Evolutionary conservation across 2,329 filamentous ascomycete species (phyloP), one percentile per base, ranked within the genome.

Genomic region (Aureobasidium sp.): DNA sequence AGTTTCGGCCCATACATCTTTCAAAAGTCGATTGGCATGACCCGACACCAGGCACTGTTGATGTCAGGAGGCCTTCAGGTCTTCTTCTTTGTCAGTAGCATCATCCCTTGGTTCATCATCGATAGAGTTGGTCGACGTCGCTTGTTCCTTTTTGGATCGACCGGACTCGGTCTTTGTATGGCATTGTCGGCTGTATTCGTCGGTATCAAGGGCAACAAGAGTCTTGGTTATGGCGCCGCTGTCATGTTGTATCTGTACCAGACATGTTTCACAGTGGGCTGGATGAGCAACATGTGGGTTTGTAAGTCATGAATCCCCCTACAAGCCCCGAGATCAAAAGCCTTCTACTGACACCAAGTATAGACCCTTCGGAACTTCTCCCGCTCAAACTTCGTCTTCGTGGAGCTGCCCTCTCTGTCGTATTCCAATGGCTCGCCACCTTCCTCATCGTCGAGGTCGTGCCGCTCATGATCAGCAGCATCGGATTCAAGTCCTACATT

Each of bases 401-500:
- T 6, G 68, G 65, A 8, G 65, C 63, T 17, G 68, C 68, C 7
- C 55, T 70, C 15, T 67, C 67, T 6, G 68, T 69, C 6, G 66
- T 69, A 8, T 68, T 68, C 17, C 68, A 71, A 51, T 71, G 70
- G 70, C 31, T 71, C 3, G 68, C 25, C 37, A 58, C 47, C 20
- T 64, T 62, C 48, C 37, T 52, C 1, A 29, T 62, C 6, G 63
- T 64, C 60, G 62, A 62, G 56, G 61, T 64, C 12, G 81, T 79
- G 0, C 79, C 80, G 0, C 74, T 77, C 4, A 71, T 79, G 1
- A 76, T 82, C 63, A 74, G 75, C 45, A 74, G 72, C 8, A 69
- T 82, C 4, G 68, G 74, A 17, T 82, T 78, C 78, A 77, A 77
- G 63, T 67, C 84, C 0, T 86, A 87, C 70, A 81, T 82, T 67